Conservation (phyloP, 2,329 filamentous ascomycete species). For the Stemphylium lycopersici region DNA sequence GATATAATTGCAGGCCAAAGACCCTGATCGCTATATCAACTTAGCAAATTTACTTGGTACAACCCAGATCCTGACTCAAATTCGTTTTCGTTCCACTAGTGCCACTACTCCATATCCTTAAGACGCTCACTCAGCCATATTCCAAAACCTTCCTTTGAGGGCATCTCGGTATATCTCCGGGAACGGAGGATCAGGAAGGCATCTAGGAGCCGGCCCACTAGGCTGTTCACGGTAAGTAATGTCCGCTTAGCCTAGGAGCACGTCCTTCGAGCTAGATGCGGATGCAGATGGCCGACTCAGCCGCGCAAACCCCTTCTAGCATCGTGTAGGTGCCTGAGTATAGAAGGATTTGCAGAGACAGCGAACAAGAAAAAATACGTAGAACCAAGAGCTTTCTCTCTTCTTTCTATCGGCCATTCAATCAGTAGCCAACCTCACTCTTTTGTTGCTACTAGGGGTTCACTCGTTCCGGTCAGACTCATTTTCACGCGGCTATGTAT, state of each 20-base stretch:
- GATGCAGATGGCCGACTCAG: not conserved
- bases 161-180: too few relatives aligned
- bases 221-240: not conserved
- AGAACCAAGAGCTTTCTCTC: not conserved
- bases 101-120: too few relatives aligned
- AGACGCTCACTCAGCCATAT: too few relatives aligned
- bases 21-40: too few relatives aligned
- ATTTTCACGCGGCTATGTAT: not conserved
- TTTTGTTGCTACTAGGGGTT: not conserved
- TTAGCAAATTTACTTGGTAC: too few relatives aligned
- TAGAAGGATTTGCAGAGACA: constrained; percentile 3
- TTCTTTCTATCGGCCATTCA: not conserved
- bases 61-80: too few relatives aligned
- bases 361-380: not conserved
- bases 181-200: too few relatives aligned
- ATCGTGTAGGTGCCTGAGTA: not conserved
- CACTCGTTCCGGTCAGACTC: not conserved
- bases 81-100: too few relatives aligned
- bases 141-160: too few relatives aligned
- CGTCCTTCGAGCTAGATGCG: not conserved
- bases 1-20: too few relatives aligned
- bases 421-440: not conserved
- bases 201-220: not conserved
- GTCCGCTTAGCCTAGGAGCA: not conserved
- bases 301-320: not conserved